These are phyloP conservation scores for Protomyces inouyei DNA, from an alignment of 1,139 yeast species.

Conservation along the genomic window DNA sequence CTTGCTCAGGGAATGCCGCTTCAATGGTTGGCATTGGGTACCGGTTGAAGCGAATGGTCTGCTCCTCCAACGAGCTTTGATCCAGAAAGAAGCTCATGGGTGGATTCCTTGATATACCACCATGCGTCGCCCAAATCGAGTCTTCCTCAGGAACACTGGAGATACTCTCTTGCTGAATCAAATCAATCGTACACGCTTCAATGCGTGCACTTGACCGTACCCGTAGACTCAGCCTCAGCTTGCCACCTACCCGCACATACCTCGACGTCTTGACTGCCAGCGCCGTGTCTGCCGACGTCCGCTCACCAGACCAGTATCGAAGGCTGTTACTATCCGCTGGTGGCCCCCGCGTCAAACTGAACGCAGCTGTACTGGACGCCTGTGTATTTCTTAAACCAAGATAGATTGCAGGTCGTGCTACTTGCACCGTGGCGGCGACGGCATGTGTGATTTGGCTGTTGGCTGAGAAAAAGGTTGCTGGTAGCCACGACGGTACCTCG, in stretches of 20 bases:
- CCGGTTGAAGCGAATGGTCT: not conserved
- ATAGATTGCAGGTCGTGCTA: not conserved
- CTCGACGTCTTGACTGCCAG: conserved; percentile 16
- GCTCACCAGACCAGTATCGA: conserved; percentile 22
- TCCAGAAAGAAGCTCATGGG: not conserved
- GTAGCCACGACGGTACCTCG: conserved; percentile 18
- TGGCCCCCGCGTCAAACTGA: conserved; percentile 8
- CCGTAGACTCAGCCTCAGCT: conserved; percentile 12
- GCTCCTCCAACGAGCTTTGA: not conserved
- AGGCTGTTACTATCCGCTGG: conserved; percentile 8
- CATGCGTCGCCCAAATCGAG: not conserved
- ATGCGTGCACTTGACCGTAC: conserved; percentile 13
- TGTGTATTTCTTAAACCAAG: not conserved
- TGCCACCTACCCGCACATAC: conserved; percentile 12
- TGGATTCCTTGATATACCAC: not conserved
- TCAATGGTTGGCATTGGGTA: conserved; percentile 24
- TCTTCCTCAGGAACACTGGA: not conserved
- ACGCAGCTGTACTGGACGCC: not conserved
- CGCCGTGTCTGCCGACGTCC: conserved; percentile 18
- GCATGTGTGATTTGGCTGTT: conserved; percentile 8
- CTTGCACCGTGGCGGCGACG: conserved; percentile 1
- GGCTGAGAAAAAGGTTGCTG: conserved; percentile 2
- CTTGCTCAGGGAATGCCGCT: conserved; percentile 7
- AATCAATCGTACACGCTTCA: conserved; percentile 15
- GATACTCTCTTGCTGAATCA: conserved; percentile 16